These are phyloP conservation scores for Nectriaceae sp. DNA, from an alignment of 2,329 filamentous ascomycete genomes.

Conservation along the genomic window DNA sequence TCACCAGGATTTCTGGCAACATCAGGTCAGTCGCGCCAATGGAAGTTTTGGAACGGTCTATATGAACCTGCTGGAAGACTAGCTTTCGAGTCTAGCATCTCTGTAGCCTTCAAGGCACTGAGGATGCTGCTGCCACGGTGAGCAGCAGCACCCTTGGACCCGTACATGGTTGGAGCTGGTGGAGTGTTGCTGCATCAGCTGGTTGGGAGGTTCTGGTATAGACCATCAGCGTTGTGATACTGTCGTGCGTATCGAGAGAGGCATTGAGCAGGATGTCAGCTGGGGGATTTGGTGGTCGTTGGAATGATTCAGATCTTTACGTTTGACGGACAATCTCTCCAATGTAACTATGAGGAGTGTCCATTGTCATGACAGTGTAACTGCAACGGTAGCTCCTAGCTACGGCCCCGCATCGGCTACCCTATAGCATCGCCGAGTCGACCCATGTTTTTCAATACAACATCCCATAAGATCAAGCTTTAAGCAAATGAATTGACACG, in stretches of 20 bases:
- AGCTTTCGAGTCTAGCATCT: slow-evolving; percentile 78
- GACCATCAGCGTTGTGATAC: neutral
- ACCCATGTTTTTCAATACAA: too few relatives aligned
- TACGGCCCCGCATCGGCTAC: slow-evolving; percentile 10
- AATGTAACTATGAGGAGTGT: neutral
- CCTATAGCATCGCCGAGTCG: slow-evolving; percentile 12
- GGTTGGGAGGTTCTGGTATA: neutral
- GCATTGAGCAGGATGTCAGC: neutral
- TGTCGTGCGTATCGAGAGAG: neutral
- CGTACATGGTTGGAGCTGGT: slow-evolving; percentile 39
- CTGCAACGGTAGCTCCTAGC: neutral
- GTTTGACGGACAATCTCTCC: neutral
- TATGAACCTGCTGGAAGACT: slow-evolving; percentile 75
- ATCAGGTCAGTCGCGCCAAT: slow-evolving; percentile 8
- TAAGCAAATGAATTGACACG: too few relatives aligned
- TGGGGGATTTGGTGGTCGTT: neutral
- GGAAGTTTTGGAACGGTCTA: neutral
- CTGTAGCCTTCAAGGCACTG: slow-evolving; percentile 74
- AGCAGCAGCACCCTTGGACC: slow-evolving; percentile 42
- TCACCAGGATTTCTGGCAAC: slow-evolving; percentile 74
- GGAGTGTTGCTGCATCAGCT: slow-evolving; percentile 5
- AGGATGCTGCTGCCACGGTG: slow-evolving; percentile 60
- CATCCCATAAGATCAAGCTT: too few relatives aligned
- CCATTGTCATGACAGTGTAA: neutral
- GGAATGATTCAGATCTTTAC: neutral